phyloP scores from a whole-genome alignment of 2,329 filamentous ascomycete species.

The Trichophyton simii region DNA sequence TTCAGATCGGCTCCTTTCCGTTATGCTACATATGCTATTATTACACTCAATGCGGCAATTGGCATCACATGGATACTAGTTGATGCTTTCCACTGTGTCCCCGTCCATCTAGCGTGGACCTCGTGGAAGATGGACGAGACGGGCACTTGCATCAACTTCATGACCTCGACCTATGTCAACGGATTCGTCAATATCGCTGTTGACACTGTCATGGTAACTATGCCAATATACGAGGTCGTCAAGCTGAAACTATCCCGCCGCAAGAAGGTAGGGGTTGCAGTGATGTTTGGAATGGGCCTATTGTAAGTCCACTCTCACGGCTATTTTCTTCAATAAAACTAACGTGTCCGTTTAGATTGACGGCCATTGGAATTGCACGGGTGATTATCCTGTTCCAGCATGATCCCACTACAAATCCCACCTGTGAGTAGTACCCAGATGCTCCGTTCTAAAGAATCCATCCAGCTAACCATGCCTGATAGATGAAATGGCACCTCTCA shows the following conservation, averaged over 20 bases:
- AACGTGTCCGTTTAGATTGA: background rate
- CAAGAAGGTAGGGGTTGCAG: conserved; percentile 12
- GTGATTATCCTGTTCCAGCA: background rate
- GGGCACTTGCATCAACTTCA: conserved; percentile 16
- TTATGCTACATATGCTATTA: conserved; percentile 13
- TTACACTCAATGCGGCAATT: conserved; percentile 15
- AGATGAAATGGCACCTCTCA: conserved; percentile 5
- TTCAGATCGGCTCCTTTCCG: conserved; percentile 15
- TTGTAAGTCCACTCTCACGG: background rate
- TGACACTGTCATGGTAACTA: conserved; percentile 15
- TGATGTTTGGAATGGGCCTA: conserved; percentile 4
- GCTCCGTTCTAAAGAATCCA: background rate
- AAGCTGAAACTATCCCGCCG: conserved; percentile 14
- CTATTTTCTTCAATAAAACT: background rate
- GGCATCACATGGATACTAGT: conserved; percentile 14
- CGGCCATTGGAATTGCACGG: background rate
- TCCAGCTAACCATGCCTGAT: background rate
- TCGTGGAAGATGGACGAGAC: conserved; percentile 12
- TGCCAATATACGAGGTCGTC: conserved; percentile 16
- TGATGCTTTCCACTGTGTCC: conserved; percentile 15
- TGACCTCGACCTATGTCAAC: conserved; percentile 12
- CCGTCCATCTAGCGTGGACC: conserved; percentile 16
- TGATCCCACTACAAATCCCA: background rate
- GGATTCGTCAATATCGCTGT: conserved; percentile 16
- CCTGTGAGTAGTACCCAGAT: background rate